A percentile compares a stretch with the other conserved stretches of the same genome.
Evolutionary conservation across 257 asterid genomes (phyloP).

Genomic region (Solanum tarijense): DNA sequence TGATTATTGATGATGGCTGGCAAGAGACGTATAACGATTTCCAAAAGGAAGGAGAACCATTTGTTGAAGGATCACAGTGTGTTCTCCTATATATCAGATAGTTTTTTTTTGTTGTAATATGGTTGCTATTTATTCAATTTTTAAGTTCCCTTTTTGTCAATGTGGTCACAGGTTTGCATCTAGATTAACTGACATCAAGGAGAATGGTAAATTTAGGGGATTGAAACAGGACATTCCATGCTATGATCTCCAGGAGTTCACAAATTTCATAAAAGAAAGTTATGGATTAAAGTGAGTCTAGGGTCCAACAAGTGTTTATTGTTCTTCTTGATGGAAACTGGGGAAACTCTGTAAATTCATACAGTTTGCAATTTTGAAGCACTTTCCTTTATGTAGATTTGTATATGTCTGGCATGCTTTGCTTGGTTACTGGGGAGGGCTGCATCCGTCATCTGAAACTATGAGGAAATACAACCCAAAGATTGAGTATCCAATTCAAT

Average conservation of each 20-base stretch:
- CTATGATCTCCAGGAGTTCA: neutral
- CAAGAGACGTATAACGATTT: too few relatives aligned
- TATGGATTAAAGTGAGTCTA: neutral
- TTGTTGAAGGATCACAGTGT: too few relatives aligned
- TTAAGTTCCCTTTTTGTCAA: too few relatives aligned
- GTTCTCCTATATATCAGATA: too few relatives aligned
- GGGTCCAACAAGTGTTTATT: neutral
- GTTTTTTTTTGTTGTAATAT: too few relatives aligned
- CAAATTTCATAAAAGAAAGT: neutral
- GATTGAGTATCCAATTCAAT: conserved; percentile 43
- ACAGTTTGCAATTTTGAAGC: neutral
- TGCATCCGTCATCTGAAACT: conserved; percentile 15
- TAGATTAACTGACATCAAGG: too few relatives aligned
- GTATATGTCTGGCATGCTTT: conserved; percentile 58
- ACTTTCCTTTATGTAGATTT: conserved; percentile 20
- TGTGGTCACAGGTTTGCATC: too few relatives aligned
- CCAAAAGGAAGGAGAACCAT: too few relatives aligned
- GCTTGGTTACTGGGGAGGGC: conserved; percentile 77
- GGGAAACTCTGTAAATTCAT: neutral
- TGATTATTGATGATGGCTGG: too few relatives aligned
- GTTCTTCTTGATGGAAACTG: neutral
- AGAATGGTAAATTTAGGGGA: too few relatives aligned
- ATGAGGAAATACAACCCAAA: conserved; percentile 50
- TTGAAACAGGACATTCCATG: neutral
- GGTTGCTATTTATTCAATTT: too few relatives aligned